Evolutionary conservation across 2,329 filamentous ascomycete species (phyloP).

Genomic region (Sporothrix globosa): DNA sequence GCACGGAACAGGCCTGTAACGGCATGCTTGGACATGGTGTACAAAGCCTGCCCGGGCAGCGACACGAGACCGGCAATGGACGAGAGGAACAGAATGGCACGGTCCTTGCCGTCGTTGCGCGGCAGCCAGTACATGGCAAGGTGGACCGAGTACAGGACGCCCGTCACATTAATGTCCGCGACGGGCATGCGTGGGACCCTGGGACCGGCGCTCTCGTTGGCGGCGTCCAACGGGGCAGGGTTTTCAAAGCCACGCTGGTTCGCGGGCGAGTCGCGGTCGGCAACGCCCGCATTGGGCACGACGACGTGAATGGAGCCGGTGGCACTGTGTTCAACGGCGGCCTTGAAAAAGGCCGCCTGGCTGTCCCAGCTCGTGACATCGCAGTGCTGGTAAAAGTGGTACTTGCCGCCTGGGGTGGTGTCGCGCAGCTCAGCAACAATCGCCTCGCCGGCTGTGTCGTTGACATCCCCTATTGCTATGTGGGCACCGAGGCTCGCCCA

Average conservation of each 20-base stretch:
- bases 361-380: slow-evolving; percentile 68
- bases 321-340: slow-evolving; percentile 57
- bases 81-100: slow-evolving; percentile 64
- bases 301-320: slow-evolving; percentile 63
- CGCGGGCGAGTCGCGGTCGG: slow-evolving; percentile 43
- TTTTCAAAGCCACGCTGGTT: slow-evolving; percentile 49
- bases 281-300: slow-evolving; percentile 68
- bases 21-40: slow-evolving; percentile 65
- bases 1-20: slow-evolving; percentile 65
- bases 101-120: slow-evolving; percentile 53
- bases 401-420: slow-evolving; percentile 48
- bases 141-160: slow-evolving; percentile 66
- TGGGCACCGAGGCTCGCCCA: slow-evolving; percentile 62
- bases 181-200: slow-evolving; percentile 55
- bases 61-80: slow-evolving; percentile 59
- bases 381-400: slow-evolving; percentile 61
- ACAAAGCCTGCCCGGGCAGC: slow-evolving; percentile 52
- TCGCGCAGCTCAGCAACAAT: slow-evolving; percentile 57
- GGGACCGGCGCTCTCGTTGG: slow-evolving; percentile 39
- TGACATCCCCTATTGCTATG: slow-evolving; percentile 66
- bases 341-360: slow-evolving; percentile 65
- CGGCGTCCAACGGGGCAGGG: slow-evolving; percentile 41
- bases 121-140: slow-evolving; percentile 64
- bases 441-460: slow-evolving; percentile 55
- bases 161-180: slow-evolving; percentile 65